A percentile compares a stretch with the other conserved stretches of the same genome.
phyloP scores from a whole-genome alignment of 345 rosid species.

The Populus nigra region DNA sequence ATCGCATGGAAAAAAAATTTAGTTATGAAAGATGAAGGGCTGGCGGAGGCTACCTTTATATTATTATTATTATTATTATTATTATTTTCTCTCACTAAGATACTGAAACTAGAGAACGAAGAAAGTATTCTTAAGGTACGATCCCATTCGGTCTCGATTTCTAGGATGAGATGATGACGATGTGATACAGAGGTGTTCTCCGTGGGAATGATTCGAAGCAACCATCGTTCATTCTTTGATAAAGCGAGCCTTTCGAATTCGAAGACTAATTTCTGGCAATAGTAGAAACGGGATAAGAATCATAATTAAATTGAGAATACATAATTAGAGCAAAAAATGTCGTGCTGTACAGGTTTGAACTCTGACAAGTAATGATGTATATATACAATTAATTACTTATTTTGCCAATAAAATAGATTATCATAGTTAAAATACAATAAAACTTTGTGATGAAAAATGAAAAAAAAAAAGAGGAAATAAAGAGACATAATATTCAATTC shows the following conservation, averaged over 20 bases:
- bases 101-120: not conserved
- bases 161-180: not conserved
- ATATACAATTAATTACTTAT: no score
- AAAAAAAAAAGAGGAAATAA: no score
- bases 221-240: not conserved
- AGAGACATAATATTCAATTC: no score
- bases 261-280: no score
- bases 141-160: no score
- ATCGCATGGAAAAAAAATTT: not conserved
- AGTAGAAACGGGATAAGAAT: not conserved
- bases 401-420: no score
- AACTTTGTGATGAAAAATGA: no score
- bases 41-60: constrained; percentile 5
- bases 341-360: no score
- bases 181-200: not conserved
- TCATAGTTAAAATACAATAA: no score
- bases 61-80: not conserved
- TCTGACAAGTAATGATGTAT: no score
- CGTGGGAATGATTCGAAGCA: not conserved
- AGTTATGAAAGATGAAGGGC: not conserved
- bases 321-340: no score
- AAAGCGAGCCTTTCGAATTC: not conserved
- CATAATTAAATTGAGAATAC: not conserved
- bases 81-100: not conserved
- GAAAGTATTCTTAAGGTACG: not conserved